phyloP scores from a whole-genome alignment of 1,284 basidiomycete genomes.

The Pulchroboletus neoregius region DNA sequence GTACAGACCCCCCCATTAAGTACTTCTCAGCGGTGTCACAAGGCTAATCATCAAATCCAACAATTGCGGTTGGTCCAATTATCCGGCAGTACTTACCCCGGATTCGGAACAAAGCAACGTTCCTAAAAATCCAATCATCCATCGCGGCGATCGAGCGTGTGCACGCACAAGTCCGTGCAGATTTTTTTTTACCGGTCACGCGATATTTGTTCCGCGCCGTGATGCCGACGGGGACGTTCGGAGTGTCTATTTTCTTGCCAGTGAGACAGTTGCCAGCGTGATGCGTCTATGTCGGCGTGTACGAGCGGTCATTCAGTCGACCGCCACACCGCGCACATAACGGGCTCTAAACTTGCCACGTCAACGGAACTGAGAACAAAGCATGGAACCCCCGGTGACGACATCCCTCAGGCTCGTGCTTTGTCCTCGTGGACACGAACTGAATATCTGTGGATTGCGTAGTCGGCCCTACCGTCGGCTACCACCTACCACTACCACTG shows the following conservation, averaged over 20 bases:
- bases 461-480: too few relatives aligned
- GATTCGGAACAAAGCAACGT: background rate
- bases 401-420: background rate
- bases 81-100: background rate
- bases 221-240: background rate
- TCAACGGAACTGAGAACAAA: too few relatives aligned
- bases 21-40: background rate
- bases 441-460: too few relatives aligned
- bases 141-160: conserved; percentile 14
- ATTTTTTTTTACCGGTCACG: conserved; percentile 1
- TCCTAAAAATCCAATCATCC: background rate
- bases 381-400: background rate
- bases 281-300: background rate
- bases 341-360: background rate
- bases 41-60: conserved; percentile 9
- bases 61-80: too few relatives aligned
- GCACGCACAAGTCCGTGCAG: background rate
- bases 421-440: background rate
- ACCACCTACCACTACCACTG: too few relatives aligned
- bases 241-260: background rate
- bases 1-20: too few relatives aligned
- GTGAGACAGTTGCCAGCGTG: too few relatives aligned
- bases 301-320: too few relatives aligned
- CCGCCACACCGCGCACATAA: background rate
- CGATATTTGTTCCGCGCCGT: background rate